phyloP scores from a whole-genome alignment of 345 rosid species.

The Gossypium longicalyx region DNA sequence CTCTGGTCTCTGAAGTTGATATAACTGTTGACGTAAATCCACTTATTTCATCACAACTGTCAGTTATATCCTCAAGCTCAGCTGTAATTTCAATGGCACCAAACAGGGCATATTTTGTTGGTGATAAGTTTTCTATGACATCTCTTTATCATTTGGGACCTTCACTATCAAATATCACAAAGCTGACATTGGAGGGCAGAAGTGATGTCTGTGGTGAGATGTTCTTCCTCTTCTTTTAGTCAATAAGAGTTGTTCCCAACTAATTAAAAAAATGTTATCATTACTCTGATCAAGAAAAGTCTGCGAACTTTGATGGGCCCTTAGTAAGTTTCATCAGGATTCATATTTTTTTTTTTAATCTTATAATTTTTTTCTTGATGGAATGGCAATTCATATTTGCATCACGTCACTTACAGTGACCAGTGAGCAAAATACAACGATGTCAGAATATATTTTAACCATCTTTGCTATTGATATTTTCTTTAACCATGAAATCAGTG shows the following conservation, averaged over 20 bases:
- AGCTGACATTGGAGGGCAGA: slow-evolving; percentile 72
- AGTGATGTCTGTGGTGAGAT: slow-evolving; percentile 62
- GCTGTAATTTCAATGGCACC: slow-evolving; percentile 21
- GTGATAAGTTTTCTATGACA: slow-evolving; percentile 10
- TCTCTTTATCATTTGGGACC: slow-evolving; percentile 21
- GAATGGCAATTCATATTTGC: not conserved
- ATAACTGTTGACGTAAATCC: slow-evolving; percentile 60
- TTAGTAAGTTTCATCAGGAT: not conserved
- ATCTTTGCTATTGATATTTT: not conserved
- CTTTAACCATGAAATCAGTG: slow-evolving; percentile 6
- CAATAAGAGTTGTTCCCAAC: not conserved
- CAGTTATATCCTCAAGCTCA: slow-evolving; percentile 39
- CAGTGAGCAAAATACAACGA: not conserved
- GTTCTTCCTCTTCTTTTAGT: slow-evolving; percentile 8
- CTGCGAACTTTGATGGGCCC: not conserved
- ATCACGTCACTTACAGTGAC: not conserved
- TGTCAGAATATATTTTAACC: not conserved
- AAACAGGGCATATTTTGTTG: slow-evolving; percentile 22
- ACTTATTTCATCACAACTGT: slow-evolving; percentile 33
- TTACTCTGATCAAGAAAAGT: not conserved
- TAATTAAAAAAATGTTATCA: not conserved
- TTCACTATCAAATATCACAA: slow-evolving; percentile 41
- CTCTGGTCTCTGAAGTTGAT: slow-evolving; percentile 54
- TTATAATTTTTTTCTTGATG: not conserved
- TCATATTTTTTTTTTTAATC: not conserved